A percentile compares a stretch with the other conserved stretches of the same genome.
These are phyloP conservation scores for Apiospora hydei DNA, from an alignment of 2,329 filamentous ascomycete species.

Conservation along the genomic window DNA sequence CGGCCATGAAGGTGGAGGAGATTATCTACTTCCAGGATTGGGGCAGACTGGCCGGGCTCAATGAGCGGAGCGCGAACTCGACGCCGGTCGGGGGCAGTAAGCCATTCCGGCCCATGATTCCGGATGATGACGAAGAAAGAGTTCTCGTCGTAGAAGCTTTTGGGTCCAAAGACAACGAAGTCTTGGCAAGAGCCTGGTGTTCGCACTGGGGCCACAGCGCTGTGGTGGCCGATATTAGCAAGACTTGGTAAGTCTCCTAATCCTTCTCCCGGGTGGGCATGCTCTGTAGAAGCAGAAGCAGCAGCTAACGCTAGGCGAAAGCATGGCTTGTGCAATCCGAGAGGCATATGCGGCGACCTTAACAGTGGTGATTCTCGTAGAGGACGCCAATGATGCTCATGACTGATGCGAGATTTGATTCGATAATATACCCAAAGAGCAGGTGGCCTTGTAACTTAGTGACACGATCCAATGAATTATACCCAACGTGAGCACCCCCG, in stretches of 20 bases:
- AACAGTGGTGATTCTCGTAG: conserved; percentile 74
- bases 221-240: conserved; percentile 71
- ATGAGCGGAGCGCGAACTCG: conserved; percentile 33
- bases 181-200: conserved; percentile 79
- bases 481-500: neutral
- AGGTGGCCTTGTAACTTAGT: neutral
- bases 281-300: neutral
- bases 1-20: conserved; percentile 66
- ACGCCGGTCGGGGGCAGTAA: conserved; percentile 35
- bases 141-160: conserved; percentile 77
- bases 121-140: conserved; percentile 66
- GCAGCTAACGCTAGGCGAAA: conserved; percentile 35
- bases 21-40: conserved; percentile 72
- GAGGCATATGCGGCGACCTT: conserved; percentile 78
- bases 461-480: neutral
- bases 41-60: conserved; percentile 51
- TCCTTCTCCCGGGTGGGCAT: neutral
- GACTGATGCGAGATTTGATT: conserved; percentile 1
- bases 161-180: conserved; percentile 77
- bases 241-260: conserved; percentile 66
- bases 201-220: conserved; percentile 77
- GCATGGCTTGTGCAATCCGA: conserved; percentile 76
- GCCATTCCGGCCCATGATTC: conserved; percentile 34
- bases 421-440: conserved; percentile 10
- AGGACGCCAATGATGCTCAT: conserved; percentile 51